A percentile compares a stretch with the other conserved stretches of the same genome.
Conservation (phyloP, 2,329 filamentous ascomycete species). For the Paracamarosporium sp. region DNA sequence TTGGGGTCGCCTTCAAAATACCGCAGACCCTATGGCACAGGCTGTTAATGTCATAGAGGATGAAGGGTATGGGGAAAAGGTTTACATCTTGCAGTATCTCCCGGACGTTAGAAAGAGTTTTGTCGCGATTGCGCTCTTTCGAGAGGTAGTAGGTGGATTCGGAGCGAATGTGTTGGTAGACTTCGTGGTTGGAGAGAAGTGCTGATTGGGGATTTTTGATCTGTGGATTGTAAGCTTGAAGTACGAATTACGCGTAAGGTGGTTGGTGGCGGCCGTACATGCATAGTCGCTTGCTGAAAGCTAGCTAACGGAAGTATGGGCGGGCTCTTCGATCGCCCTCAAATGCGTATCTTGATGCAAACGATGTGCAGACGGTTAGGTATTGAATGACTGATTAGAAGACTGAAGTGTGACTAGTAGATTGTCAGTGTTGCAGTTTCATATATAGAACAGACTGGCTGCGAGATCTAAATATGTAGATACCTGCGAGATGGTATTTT, state of each 20-base stretch:
- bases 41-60: background rate
- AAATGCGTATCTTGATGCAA: background rate
- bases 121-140: slow-evolving; percentile 32
- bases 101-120: slow-evolving; percentile 60
- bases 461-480: background rate
- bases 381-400: background rate
- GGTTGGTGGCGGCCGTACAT: background rate
- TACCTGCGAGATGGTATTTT: background rate
- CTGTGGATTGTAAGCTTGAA: slow-evolving; percentile 43
- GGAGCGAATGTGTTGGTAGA: slow-evolving; percentile 56
- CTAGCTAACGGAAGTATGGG: no score
- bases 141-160: slow-evolving; percentile 43
- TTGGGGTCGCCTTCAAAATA: slow-evolving; percentile 44
- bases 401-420: background rate
- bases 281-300: slow-evolving; percentile 1
- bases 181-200: slow-evolving; percentile 75
- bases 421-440: background rate
- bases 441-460: background rate
- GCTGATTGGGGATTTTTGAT: slow-evolving; percentile 75
- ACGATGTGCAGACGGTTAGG: background rate
- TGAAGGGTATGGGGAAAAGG: background rate
- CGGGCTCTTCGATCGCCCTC: background rate
- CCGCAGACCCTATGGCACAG: slow-evolving; percentile 51
- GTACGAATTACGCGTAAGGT: background rate
- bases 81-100: slow-evolving; percentile 70